These are phyloP conservation scores for Gentiana macrophylla DNA, from an alignment of 257 asterid genomes.

Conservation along the genomic window DNA sequence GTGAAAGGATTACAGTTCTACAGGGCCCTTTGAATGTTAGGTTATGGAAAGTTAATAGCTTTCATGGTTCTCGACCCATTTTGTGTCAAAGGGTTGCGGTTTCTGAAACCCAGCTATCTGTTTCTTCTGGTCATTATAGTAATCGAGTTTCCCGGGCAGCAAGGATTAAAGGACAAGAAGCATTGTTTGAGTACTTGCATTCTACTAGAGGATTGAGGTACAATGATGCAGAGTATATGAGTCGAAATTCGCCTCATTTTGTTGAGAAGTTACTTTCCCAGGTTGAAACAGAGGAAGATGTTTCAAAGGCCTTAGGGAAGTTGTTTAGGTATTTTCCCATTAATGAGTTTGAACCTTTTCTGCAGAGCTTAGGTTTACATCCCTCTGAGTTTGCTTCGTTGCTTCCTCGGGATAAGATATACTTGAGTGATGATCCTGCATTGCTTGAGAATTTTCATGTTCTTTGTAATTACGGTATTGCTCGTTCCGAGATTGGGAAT, in stretches of 20 bases:
- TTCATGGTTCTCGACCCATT: constrained; percentile 1
- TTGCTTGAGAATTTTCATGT: constrained; percentile 61
- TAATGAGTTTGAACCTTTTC: constrained; percentile 88
- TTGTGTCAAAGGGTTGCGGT: not conserved
- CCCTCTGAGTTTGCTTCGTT: constrained; percentile 34
- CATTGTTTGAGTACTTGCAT: constrained; percentile 79
- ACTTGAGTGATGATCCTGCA: constrained; percentile 46
- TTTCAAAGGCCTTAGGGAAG: constrained; percentile 41
- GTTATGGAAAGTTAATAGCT: constrained; percentile 5
- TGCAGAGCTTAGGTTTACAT: constrained; percentile 82
- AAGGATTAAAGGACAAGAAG: constrained; percentile 61
- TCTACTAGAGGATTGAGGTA: constrained; percentile 63
- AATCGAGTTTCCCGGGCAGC: constrained; percentile 17
- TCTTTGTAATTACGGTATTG: constrained; percentile 66
- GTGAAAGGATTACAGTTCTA: not conserved
- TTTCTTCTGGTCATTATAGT: constrained; percentile 1
- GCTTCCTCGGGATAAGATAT: constrained; percentile 58
- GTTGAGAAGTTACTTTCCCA: constrained; percentile 32
- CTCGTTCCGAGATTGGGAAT: constrained; percentile 66
- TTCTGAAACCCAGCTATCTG: constrained; percentile 8
- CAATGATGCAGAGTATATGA: constrained; percentile 74
- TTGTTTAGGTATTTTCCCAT: constrained; percentile 69
- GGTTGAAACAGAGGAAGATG: constrained; percentile 49
- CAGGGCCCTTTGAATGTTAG: not conserved
- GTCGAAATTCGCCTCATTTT: constrained; percentile 77